phyloP scores from a whole-genome alignment of 202 grass and related monocot genomes.

The Miscanthus sacchariflorus region DNA sequence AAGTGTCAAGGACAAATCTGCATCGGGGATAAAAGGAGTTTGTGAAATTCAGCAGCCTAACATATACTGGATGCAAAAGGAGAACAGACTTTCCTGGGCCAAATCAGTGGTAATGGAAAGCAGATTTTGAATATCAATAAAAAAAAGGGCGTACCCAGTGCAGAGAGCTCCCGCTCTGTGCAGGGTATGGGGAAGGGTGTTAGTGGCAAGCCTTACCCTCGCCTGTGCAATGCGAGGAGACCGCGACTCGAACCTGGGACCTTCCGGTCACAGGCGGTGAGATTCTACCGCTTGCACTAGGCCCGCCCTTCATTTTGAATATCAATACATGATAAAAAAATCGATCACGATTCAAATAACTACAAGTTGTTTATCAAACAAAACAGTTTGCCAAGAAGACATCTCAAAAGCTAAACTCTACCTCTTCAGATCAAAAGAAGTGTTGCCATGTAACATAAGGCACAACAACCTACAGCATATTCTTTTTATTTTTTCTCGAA shows the following conservation, averaged over 20 bases:
- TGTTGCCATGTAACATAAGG: neutral
- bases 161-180: too few relatives aligned
- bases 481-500: neutral
- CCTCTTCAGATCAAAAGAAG: slow-evolving; percentile 21
- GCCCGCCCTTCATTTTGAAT: neutral
- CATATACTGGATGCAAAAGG: neutral
- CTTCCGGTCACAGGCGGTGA: too few relatives aligned
- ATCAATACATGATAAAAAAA: neutral
- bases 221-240: too few relatives aligned
- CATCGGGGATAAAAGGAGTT: slow-evolving; percentile 5
- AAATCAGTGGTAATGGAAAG: slow-evolving; percentile 4
- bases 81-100: neutral
- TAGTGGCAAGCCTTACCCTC: too few relatives aligned
- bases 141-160: too few relatives aligned
- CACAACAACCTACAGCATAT: neutral
- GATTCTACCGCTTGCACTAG: too few relatives aligned
- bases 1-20: slow-evolving; percentile 94
- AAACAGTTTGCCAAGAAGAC: neutral
- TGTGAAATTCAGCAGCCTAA: slow-evolving; percentile 1
- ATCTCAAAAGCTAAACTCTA: neutral
- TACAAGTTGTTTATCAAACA: neutral
- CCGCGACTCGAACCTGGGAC: too few relatives aligned
- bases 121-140: neutral
- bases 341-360: neutral
- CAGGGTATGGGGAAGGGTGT: too few relatives aligned